Base-by-base conservation (phyloP, 2,329 filamentous ascomycete species). In the Chrysoporthe deuterocubensis region DNA sequence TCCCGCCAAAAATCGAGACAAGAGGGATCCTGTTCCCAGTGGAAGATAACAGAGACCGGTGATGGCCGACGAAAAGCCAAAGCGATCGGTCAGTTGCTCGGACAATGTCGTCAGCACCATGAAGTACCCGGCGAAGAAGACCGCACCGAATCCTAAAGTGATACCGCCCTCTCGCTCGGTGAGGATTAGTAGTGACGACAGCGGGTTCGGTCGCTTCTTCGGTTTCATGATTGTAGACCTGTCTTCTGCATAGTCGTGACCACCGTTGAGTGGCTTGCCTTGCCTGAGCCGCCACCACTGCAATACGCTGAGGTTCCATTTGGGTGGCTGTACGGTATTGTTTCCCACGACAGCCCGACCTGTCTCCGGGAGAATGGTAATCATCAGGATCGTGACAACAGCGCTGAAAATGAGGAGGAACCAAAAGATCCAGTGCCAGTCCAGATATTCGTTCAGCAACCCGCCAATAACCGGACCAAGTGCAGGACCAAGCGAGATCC, bases 401-500 rank as follows among this genome's bases (percentile, higher is more conserved):
- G 75, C 76, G 0, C 76, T 71, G 0, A 80, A 71, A 9, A 90
- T 88, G 13, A 82, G 77, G 14, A 90, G 75, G 65, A 89, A 88
- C 87, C 87, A 90, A 72, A 90, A 90, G 40, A 89, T 86, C 43
- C 81, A 79, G 43, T 83, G 79, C 88, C 88, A 90, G 0, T 86
- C 86, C 0, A 88, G 77, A 61, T 82, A 86, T 59, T 88, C 80
- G 4, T 81, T 80, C 1, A 91, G 78, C 0, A 88, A 70, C 1
- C 88, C 89, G 1, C 88, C 88, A 16, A 90, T 79, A 13, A 90
- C 81, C 0, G 89, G 89, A 0, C 86, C 83, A 3, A 85, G 64
- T 0, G 82, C 78, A 4, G 82, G 82, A 0, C 78, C 84, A 1
- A 90, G 73, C 0, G 87, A 80, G 0, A 77, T 73, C 2, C 81